These are phyloP conservation scores for Colletotrichum simmondsii DNA, from an alignment of 2,329 filamentous ascomycete species.

Conservation along the genomic window DNA sequence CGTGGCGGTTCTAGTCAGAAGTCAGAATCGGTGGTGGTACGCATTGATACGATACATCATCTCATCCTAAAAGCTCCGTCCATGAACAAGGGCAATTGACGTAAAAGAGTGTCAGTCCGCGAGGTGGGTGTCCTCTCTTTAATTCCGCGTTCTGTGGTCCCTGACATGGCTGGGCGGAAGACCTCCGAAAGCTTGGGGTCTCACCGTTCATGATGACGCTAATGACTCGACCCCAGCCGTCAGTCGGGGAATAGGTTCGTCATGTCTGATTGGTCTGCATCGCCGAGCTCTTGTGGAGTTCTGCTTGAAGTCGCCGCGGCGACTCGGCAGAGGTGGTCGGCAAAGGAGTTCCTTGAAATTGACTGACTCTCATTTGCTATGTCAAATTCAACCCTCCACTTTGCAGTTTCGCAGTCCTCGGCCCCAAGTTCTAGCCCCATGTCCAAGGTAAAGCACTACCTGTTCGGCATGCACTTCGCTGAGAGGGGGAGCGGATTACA, in stretches of 20 bases:
- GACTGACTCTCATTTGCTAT: slow-evolving; percentile 30
- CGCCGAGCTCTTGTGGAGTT: slow-evolving; percentile 21
- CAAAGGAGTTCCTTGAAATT: slow-evolving; percentile 4
- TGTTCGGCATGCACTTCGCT: not conserved
- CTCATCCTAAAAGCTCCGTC: not conserved
- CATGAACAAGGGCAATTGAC: not conserved
- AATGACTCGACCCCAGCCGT: slow-evolving; percentile 21
- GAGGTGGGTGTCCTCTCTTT: not conserved
- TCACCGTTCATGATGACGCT: slow-evolving; percentile 1
- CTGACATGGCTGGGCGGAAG: slow-evolving; percentile 8
- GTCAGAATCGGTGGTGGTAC: not conserved
- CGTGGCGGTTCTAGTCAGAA: not conserved
- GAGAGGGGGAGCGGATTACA: not conserved
- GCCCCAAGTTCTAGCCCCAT: not conserved
- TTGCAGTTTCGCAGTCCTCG: not conserved
- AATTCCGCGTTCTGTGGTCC: slow-evolving; percentile 17
- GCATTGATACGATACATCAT: slow-evolving; percentile 10
- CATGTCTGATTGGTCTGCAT: not conserved
- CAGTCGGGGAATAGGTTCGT: not conserved
- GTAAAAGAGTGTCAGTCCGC: not conserved
- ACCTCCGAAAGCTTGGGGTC: not conserved
- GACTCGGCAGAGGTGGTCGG: slow-evolving; percentile 29
- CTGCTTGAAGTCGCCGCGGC: not conserved
- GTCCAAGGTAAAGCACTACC: not conserved
- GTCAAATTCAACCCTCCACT: slow-evolving; percentile 16